A percentile compares a stretch with the other conserved stretches of the same genome.
These are phyloP conservation scores for Xylariaceae sp. DNA, from an alignment of 2,329 filamentous ascomycete genomes.

Conservation along the genomic window DNA sequence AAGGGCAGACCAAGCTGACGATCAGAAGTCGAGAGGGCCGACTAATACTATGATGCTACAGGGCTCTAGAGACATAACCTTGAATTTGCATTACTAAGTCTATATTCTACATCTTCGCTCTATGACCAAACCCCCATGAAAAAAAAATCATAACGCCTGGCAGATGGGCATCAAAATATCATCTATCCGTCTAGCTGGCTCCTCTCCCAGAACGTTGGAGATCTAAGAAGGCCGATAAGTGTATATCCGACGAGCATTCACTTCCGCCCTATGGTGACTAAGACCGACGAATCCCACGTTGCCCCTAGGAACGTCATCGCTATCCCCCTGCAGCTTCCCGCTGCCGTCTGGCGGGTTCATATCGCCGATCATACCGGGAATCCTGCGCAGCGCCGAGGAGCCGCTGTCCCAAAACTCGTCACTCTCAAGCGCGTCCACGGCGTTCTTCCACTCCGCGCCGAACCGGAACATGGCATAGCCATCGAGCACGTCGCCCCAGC, in stretches of 20 bases:
- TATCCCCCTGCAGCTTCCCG: background rate
- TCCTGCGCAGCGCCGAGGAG: background rate
- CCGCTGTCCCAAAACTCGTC: constrained; percentile 3
- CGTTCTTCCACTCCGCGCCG: constrained; percentile 3
- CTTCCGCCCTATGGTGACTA: constrained; percentile 1
- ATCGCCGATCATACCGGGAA: constrained; percentile 7
- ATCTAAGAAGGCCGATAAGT: background rate
- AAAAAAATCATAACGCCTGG: background rate
- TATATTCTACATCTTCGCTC: background rate
- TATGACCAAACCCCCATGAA: background rate
- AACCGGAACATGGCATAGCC: constrained; percentile 7
- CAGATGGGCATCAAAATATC: background rate
- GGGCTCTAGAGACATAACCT: background rate
- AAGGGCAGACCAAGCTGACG: background rate
- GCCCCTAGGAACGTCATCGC: background rate
- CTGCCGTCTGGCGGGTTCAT: background rate
- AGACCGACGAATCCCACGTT: constrained; percentile 2
- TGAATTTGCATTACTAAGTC: background rate
- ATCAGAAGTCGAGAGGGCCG: background rate
- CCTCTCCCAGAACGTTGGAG: background rate
- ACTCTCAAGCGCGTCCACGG: constrained; percentile 1
- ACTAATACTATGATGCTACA: background rate
- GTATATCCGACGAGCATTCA: background rate
- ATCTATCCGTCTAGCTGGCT: background rate
- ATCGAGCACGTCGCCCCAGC: constrained; percentile 5